Conservation (phyloP, 768 basidiomycete species). For the Tulasnella sp. region DNA sequence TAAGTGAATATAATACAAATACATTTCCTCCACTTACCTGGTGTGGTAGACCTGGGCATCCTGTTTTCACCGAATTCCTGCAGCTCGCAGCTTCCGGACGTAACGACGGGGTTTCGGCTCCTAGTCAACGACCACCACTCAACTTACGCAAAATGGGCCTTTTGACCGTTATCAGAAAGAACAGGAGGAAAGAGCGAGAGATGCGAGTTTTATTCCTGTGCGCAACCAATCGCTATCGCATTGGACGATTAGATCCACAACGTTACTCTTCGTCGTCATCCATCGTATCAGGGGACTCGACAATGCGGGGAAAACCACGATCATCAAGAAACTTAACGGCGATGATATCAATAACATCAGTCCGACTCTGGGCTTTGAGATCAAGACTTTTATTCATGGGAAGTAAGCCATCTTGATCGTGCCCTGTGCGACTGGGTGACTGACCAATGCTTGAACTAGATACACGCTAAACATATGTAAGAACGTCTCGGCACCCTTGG, state of each 20-base stretch:
- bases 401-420: slow-evolving; percentile 42
- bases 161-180: slow-evolving; percentile 94
- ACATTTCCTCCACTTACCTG: no score
- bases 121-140: not conserved
- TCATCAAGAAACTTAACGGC: slow-evolving; percentile 86
- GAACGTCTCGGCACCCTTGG: not conserved
- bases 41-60: not conserved
- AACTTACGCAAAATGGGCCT: slow-evolving; percentile 59
- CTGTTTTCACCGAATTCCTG: no score
- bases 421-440: not conserved
- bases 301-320: slow-evolving; percentile 98
- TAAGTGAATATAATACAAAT: no score
- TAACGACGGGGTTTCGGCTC: not conserved
- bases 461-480: slow-evolving; percentile 76
- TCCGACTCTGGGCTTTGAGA: slow-evolving; percentile 97
- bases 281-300: slow-evolving; percentile 68
- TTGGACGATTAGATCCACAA: not conserved
- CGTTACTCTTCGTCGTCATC: not conserved
- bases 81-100: not conserved
- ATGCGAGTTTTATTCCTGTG: slow-evolving; percentile 95
- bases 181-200: slow-evolving; percentile 88
- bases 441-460: slow-evolving; percentile 31
- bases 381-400: slow-evolving; percentile 89
- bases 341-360: slow-evolving; percentile 84
- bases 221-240: slow-evolving; percentile 21